Base-by-base conservation (phyloP, 768 basidiomycete species). In the Strobilomyces dryophilus region DNA sequence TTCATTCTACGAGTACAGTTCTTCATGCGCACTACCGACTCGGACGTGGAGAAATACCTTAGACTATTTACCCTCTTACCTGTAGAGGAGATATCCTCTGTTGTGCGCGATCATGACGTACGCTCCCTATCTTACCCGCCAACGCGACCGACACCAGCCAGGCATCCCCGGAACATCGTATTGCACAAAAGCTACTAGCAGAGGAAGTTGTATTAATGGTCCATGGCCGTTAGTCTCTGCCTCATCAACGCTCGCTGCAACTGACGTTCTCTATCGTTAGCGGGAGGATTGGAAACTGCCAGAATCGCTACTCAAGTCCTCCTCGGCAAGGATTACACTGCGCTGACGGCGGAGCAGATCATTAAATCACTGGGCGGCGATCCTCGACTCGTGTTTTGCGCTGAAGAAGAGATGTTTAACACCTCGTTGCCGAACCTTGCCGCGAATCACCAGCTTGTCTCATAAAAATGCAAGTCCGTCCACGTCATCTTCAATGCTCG, bases 51-150 rank as follows among this genome's bases (percentile, higher is more conserved):
- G 51, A 80, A 76, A 57, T 90, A 92, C 64, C 75, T 98, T 26
- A 86, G 81, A 57, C 71, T 94, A 57, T 90, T 98, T 59, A 95
- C 93, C 3, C 76, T 97, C 39, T 72, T 95, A 29, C 72, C 86
- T 0, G 60, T 79, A 12, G 68, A 77, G 15, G 69, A 80, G 53
- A 84, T 97, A 42, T 68, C 78, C 2, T 70, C 74, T 1, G 64
- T 87, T 6, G 71, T 93, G 66, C 60, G 70, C 10, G 67, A 72
- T 2, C 95, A 97, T 65, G 60, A 64, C 47, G 89, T 89, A 56
- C 53, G 63, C 51, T 32, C 2, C 21, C 54, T 5, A 18, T 37
- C 31, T 34, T 34, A 49, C 37, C 36, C 17, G 0, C 44, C n/a
- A 2, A 45, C 5, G 18, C 15, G 27, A 21, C 52, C 54, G 20